Percentiles rank a stretch among this genome's conserved stretches.
Evolutionary conservation across 345 rosid genomes (phyloP).

Genomic region (Rhizophora mangle): DNA sequence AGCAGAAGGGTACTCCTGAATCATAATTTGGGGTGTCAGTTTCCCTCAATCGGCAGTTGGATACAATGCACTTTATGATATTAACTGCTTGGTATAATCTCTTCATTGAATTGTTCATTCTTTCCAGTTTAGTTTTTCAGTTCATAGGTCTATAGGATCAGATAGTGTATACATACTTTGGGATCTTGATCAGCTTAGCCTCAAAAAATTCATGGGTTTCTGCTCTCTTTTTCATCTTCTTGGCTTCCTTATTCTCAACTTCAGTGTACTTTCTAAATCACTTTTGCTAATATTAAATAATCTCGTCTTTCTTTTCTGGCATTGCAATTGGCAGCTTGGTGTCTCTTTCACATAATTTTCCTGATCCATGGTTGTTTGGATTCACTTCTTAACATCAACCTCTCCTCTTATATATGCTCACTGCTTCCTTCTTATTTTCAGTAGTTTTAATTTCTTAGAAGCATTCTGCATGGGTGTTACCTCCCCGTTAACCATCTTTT

Average conservation of each 20-base stretch:
- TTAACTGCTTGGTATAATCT: slow-evolving; percentile 8
- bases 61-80: neutral
- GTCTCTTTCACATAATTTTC: slow-evolving; percentile 17
- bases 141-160: slow-evolving; percentile 17
- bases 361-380: slow-evolving; percentile 13
- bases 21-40: neutral
- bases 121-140: slow-evolving; percentile 8
- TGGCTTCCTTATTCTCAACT: slow-evolving; percentile 26
- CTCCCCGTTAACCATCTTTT: slow-evolving; percentile 49
- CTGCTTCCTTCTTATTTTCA: slow-evolving; percentile 21
- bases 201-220: slow-evolving; percentile 19
- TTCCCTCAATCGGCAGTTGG: slow-evolving; percentile 17
- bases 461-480: slow-evolving; percentile 20
- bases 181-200: slow-evolving; percentile 26
- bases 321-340: slow-evolving; percentile 17
- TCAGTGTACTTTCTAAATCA: neutral
- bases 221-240: slow-evolving; percentile 17
- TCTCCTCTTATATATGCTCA: slow-evolving; percentile 24
- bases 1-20: slow-evolving; percentile 20
- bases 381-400: slow-evolving; percentile 25
- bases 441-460: slow-evolving; percentile 17
- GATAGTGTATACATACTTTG: slow-evolving; percentile 37
- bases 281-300: slow-evolving; percentile 18
- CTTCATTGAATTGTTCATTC: slow-evolving; percentile 18
- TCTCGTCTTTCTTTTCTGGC: slow-evolving; percentile 10